These are phyloP conservation scores for Coniochaeta sp. DNA, from an alignment of 2,329 filamentous ascomycete species.

Conservation along the genomic window DNA sequence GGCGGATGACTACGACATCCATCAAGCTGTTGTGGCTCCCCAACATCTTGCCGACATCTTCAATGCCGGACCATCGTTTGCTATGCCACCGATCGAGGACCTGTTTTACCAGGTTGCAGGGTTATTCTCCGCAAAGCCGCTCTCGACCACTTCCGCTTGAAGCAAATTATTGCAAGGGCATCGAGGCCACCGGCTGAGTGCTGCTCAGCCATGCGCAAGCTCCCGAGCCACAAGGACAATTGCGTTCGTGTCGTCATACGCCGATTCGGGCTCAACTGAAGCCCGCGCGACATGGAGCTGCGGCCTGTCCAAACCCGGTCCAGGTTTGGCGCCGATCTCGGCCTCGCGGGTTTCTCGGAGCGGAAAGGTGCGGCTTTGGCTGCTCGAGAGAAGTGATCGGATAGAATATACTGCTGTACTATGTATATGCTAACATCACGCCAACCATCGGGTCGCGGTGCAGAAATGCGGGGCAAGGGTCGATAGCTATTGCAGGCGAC, in stretches of 20 bases:
- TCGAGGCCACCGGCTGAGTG: neutral
- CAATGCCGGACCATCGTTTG: slow-evolving; percentile 59
- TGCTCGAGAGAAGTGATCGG: neutral
- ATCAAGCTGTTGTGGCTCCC: slow-evolving; percentile 55
- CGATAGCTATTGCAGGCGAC: neutral
- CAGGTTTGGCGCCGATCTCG: slow-evolving; percentile 1
- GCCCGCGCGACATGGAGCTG: neutral
- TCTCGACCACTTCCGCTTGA: slow-evolving; percentile 16
- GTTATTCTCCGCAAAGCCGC: slow-evolving; percentile 52
- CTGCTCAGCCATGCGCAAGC: neutral
- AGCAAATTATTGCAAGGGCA: neutral
- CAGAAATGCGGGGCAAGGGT: slow-evolving; percentile 8
- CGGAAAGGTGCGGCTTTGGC: neutral
- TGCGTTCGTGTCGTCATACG: neutral
- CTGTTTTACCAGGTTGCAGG: slow-evolving; percentile 67
- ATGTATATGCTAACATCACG: too few relatives aligned
- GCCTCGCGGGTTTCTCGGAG: neutral
- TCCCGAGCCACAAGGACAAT: neutral
- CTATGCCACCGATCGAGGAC: slow-evolving; percentile 64
- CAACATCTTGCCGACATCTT: slow-evolving; percentile 65
- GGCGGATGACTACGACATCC: slow-evolving; percentile 30
- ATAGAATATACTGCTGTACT: too few relatives aligned
- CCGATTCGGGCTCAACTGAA: neutral
- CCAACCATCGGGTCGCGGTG: neutral
- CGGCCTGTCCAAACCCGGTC: neutral